Evolutionary conservation across 345 rosid genomes (phyloP).

Genomic region (Rhodomyrtus tomentosa): DNA sequence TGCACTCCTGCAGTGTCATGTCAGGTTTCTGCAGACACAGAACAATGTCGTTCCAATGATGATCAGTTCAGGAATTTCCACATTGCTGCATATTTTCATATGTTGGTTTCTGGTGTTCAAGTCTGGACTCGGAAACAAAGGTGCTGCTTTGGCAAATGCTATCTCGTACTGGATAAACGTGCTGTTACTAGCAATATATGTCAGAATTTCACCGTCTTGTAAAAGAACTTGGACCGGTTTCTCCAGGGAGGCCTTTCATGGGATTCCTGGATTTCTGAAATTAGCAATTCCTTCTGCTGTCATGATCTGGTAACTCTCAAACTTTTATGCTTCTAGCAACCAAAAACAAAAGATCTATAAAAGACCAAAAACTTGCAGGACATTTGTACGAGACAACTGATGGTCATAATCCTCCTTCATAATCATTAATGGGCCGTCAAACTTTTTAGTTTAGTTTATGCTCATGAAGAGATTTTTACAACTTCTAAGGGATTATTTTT

Average conservation of each 20-base stretch:
- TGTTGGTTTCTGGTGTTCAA: conserved; percentile 39
- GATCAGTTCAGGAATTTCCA: conserved; percentile 28
- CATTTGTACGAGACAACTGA: neutral
- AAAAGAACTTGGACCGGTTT: neutral
- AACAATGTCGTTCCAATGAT: conserved; percentile 39
- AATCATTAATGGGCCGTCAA: neutral
- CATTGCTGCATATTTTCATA: conserved; percentile 17
- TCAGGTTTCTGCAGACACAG: conserved; percentile 40
- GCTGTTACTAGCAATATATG: neutral
- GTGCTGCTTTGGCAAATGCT: conserved; percentile 38
- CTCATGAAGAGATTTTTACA: neutral
- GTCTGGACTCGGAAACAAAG: conserved; percentile 29
- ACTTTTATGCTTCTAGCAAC: neutral
- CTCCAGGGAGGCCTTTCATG: neutral
- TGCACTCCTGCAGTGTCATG: neutral
- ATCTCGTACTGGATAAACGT: neutral
- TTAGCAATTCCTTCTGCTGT: neutral
- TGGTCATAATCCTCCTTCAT: neutral
- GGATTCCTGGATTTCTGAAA: neutral
- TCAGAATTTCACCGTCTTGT: neutral
- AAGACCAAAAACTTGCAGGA: neutral
- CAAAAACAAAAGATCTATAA: neutral
- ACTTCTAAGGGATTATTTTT: neutral
- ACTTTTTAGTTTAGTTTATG: neutral
- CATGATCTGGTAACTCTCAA: neutral